Conservation (phyloP, 1,139 yeast genomes). For the Candida dubliniensis region DNA sequence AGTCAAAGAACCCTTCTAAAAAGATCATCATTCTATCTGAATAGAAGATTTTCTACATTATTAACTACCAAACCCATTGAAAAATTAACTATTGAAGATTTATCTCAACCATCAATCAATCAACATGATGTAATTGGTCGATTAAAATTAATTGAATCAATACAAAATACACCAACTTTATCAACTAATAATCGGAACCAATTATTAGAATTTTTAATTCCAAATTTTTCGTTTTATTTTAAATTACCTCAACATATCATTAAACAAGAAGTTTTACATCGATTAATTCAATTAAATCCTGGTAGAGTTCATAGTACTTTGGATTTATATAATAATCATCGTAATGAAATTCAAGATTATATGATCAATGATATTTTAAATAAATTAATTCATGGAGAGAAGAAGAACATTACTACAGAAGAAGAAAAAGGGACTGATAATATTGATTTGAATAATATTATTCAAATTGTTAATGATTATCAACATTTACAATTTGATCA, state of each 20-base stretch:
- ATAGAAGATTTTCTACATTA: slow-evolving; percentile 14
- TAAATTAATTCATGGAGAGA: slow-evolving; percentile 26
- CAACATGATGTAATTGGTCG: slow-evolving; percentile 13
- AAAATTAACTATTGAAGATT: slow-evolving; percentile 6
- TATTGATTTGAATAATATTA: slow-evolving; percentile 5
- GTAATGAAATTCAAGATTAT: slow-evolving; percentile 9
- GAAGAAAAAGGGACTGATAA: background rate
- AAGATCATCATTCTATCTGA: background rate
- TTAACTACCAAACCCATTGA: slow-evolving; percentile 17
- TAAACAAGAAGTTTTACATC: slow-evolving; percentile 19
- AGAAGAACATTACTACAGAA: background rate
- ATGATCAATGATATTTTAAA: slow-evolving; percentile 21
- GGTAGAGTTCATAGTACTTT: slow-evolving; percentile 40
- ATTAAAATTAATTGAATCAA: slow-evolving; percentile 10
- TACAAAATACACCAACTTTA: slow-evolving; percentile 12
- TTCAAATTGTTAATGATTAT: slow-evolving; percentile 8
- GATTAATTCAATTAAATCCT: slow-evolving; percentile 36
- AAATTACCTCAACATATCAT: slow-evolving; percentile 11
- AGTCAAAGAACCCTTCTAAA: too few species aligned
- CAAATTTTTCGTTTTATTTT: slow-evolving; percentile 36
- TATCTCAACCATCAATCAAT: slow-evolving; percentile 7
- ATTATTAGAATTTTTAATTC: slow-evolving; percentile 17
- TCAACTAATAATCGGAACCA: slow-evolving; percentile 6
- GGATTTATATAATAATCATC: slow-evolving; percentile 34
- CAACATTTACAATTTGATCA: slow-evolving; percentile 4